phyloP scores from a whole-genome alignment of 139 green algal genomes.

The Pleodorina starrii region DNA sequence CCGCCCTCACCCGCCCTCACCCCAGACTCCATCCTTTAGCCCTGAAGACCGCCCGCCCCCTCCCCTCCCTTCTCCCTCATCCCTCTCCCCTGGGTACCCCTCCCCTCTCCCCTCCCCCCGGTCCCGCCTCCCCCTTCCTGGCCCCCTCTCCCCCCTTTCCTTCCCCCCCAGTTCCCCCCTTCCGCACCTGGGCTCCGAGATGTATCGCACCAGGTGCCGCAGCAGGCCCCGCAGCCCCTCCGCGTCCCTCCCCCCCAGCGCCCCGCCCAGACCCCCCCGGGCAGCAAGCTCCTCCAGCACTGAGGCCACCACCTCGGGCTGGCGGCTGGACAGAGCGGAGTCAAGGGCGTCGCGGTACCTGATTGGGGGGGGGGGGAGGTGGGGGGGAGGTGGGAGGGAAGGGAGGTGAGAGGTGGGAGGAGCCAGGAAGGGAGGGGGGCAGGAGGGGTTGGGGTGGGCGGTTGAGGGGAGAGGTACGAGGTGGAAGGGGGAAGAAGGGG shows the following conservation, averaged over 20 bases:
- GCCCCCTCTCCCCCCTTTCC: too few species aligned
- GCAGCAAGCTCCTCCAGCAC: constrained; percentile 88
- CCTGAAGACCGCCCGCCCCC: too few species aligned
- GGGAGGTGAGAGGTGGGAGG: not conserved
- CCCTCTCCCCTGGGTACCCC: too few species aligned
- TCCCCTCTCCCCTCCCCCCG: too few species aligned
- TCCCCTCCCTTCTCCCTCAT: too few species aligned
- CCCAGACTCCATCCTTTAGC: too few species aligned
- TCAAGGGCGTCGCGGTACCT: constrained; percentile 87
- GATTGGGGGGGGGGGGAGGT: constrained; percentile 26
- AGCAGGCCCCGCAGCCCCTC: constrained; percentile 78
- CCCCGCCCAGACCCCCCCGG: constrained; percentile 74
- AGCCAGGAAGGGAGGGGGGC: not conserved
- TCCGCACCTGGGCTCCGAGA: constrained; percentile 70
- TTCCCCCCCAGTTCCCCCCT: too few species aligned
- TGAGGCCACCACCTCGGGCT: constrained; percentile 81
- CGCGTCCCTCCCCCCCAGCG: constrained; percentile 74
- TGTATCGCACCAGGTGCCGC: constrained; percentile 63
- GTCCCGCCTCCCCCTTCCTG: too few species aligned
- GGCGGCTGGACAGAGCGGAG: constrained; percentile 74
- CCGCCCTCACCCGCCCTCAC: too few species aligned
- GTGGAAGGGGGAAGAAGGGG: too few species aligned
- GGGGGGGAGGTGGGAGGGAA: not conserved
- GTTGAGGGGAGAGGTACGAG: too few species aligned
- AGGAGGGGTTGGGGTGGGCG: too few species aligned